Evolutionary conservation across 2,329 filamentous ascomycete genomes (phyloP).

Genomic region (Fusarium equiseti): DNA sequence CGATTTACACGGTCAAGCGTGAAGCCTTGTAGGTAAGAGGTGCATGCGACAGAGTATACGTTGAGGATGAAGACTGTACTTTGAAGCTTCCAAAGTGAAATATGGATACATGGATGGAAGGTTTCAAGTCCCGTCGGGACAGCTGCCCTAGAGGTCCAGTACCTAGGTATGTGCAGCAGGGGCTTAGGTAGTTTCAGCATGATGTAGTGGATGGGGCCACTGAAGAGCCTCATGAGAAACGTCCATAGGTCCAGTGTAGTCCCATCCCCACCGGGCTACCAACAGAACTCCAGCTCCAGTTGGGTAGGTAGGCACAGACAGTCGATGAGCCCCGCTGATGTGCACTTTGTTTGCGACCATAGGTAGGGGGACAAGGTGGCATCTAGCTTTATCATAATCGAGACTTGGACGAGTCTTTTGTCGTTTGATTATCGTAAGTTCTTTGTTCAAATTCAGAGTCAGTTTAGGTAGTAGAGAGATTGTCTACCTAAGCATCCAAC

Average conservation of each 20-base stretch:
- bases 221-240: conserved; percentile 35
- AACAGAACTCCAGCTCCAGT: conserved; percentile 1
- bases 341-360: conserved; percentile 6
- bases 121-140: not conserved
- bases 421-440: not conserved
- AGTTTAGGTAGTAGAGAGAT: not conserved
- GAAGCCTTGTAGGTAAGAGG: not conserved
- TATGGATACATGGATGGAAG: not conserved
- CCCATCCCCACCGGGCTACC: not conserved
- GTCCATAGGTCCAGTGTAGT: not conserved
- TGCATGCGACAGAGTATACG: conserved; percentile 10
- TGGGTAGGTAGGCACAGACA: not conserved
- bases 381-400: not conserved
- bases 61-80: conserved; percentile 3
- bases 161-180: not conserved
- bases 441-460: not conserved
- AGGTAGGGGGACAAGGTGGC: not conserved
- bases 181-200: conserved; percentile 1
- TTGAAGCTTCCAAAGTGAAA: not conserved
- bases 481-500: not conserved
- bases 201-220: conserved; percentile 31
- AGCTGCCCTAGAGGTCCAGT: not conserved
- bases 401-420: not conserved
- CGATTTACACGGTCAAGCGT: not conserved
- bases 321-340: conserved; percentile 22